Percentiles rank a stretch among this genome's conserved stretches.
Evolutionary conservation across 2,329 filamentous ascomycete genomes (phyloP).

Genomic region (Hymenoscyphus salicellus): DNA sequence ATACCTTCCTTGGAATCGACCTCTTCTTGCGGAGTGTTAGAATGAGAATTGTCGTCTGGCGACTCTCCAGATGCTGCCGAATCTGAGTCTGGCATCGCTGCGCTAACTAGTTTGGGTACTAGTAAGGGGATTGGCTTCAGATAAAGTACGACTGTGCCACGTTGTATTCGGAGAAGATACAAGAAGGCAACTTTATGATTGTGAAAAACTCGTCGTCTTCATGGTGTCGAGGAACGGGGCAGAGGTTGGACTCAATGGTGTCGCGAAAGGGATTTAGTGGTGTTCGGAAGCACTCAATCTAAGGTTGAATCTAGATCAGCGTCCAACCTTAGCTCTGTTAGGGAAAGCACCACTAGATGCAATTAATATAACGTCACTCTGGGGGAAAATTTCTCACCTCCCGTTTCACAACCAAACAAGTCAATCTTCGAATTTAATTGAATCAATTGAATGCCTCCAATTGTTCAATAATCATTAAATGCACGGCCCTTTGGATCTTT

Average conservation of each 20-base stretch:
- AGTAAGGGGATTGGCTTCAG: conserved; percentile 6
- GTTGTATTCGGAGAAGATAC: background rate
- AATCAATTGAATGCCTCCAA: no score
- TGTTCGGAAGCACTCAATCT: conserved; percentile 4
- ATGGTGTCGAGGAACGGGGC: background rate
- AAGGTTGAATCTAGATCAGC: background rate
- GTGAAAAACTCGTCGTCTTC: background rate
- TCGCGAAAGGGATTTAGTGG: background rate
- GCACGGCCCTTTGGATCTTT: background rate
- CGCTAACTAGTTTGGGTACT: conserved; percentile 6
- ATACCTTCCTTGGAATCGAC: background rate
- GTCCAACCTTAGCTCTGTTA: background rate
- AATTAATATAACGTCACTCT: background rate
- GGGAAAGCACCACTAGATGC: background rate
- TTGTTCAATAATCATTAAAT: background rate
- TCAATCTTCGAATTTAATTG: no score
- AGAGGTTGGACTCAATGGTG: background rate
- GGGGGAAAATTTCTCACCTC: no score
- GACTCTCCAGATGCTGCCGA: background rate
- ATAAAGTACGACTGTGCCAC: conserved; percentile 4
- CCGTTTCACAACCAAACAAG: no score
- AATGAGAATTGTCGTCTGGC: background rate
- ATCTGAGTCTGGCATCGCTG: background rate
- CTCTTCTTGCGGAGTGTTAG: background rate
- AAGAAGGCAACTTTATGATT: background rate